Evolutionary conservation across 768 basidiomycete species (phyloP), one percentile per base, ranked within the genome.

Genomic region (Ramaria sp.): DNA sequence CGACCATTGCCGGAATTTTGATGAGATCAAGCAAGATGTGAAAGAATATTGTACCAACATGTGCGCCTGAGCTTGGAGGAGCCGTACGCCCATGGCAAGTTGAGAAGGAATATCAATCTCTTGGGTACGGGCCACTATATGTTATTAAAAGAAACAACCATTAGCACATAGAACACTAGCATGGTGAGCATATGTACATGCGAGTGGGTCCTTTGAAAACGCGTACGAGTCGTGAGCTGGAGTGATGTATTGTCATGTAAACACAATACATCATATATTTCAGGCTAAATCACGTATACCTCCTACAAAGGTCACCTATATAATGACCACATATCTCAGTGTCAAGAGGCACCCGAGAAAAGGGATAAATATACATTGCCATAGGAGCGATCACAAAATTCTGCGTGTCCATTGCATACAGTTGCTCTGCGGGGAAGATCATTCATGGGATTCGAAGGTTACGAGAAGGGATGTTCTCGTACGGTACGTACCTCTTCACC

Each of bases 331-430:
- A 20, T 48, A 20, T 15, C 12, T 15, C 11, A 30, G 19, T 5
- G 12, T 9, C 11, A 22, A 2, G 10, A 3, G 19, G 27, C 22
- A 3, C 5, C 20, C 3, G 20, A 13, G 46, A 9, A 48, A 49
- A 68, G 27, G 3, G 71, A 11, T 67, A 69, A 6, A 71, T 65
- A 27, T 37, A 49, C 46, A 34, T 65, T 65, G 1, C 64, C 78
- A 64, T 85, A 88, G 33, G 68, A 68, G 30, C 80, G 71, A 54
- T 70, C 62, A 66, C 86, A 88, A 3, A 86, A 69, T 61, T 84
- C 82, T 0, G 82, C 71, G 48, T 77, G 77, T 0, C 84, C 84
- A 64, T 88, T 88, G 68, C 84, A 88, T 7, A 78, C 72, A 39
- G 27, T 27, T 27, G 2, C 27, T 27, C 27, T 5, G 27, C 27